A percentile compares a stretch with the other conserved stretches of the same genome.
These are phyloP conservation scores for Colletotrichum sp. DNA, from an alignment of 2,329 filamentous ascomycete species.

Conservation along the genomic window DNA sequence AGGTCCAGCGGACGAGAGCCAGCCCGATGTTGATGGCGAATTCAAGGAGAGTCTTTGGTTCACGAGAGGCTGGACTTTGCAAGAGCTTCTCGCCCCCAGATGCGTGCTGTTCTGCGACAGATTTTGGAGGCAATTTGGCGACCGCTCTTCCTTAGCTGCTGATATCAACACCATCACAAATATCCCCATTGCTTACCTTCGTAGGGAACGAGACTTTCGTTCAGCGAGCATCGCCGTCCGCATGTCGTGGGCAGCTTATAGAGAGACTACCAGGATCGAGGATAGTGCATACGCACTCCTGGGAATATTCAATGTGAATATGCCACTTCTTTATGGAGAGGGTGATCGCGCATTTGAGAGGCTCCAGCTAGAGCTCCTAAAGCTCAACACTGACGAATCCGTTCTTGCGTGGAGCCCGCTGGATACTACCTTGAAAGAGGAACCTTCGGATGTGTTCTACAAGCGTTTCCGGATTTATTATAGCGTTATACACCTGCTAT, in stretches of 20 bases:
- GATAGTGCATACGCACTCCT: slow-evolving; percentile 32
- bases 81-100: slow-evolving; percentile 28
- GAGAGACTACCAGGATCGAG: slow-evolving; percentile 26
- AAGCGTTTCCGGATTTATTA: neutral
- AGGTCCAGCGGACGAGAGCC: neutral
- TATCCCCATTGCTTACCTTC: neutral
- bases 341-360: slow-evolving; percentile 25
- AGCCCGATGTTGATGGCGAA: neutral
- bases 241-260: slow-evolving; percentile 31
- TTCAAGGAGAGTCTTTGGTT: slow-evolving; percentile 26
- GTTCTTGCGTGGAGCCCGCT: slow-evolving; percentile 21
- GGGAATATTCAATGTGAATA: slow-evolving; percentile 31
- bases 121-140: slow-evolving; percentile 17
- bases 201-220: neutral
- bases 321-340: slow-evolving; percentile 34
- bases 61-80: slow-evolving; percentile 27
- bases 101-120: slow-evolving; percentile 24
- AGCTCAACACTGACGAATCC: slow-evolving; percentile 10
- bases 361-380: slow-evolving; percentile 29
- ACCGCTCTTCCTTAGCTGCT: slow-evolving; percentile 24
- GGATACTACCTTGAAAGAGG: slow-evolving; percentile 17
- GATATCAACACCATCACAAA: slow-evolving; percentile 30
- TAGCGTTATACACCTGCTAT: neutral
- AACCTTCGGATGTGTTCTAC: neutral
- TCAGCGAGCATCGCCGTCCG: slow-evolving; percentile 22